phyloP scores from a whole-genome alignment of 163 green algal species.

The Picocystis sp. region DNA sequence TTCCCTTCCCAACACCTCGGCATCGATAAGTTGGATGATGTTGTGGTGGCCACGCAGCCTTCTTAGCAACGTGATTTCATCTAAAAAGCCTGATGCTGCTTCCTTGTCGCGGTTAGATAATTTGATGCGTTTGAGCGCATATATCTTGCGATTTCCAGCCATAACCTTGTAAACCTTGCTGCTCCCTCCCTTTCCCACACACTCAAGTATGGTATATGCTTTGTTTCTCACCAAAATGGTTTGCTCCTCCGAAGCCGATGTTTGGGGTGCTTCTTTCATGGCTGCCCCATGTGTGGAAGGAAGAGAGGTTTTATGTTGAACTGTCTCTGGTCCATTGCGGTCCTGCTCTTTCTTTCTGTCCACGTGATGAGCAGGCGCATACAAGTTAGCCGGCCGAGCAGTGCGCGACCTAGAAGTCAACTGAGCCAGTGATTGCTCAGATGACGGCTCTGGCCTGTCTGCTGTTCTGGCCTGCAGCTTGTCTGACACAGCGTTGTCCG shows the following conservation, averaged over 20 bases:
- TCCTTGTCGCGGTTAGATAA: conserved; percentile 45
- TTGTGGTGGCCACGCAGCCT: conserved; percentile 54
- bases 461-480: too few species aligned
- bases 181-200: conserved; percentile 72
- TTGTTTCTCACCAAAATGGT: conserved; percentile 47
- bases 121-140: conserved; percentile 86
- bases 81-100: conserved; percentile 67
- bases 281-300: background rate
- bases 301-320: background rate
- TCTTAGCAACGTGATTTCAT: conserved; percentile 83
- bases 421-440: too few species aligned
- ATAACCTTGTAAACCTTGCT: conserved; percentile 86
- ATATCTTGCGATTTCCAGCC: conserved; percentile 48
- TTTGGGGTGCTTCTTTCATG: background rate
- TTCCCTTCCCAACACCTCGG: conserved; percentile 41
- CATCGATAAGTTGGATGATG: conserved; percentile 93
- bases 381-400: too few species aligned
- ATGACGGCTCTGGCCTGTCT: too few species aligned
- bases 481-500: too few species aligned
- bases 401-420: too few species aligned
- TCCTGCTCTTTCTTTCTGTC: background rate
- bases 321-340: background rate
- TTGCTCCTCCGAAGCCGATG: conserved; percentile 32
- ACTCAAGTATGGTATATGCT: conserved; percentile 85
- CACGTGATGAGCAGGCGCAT: too few species aligned